A percentile compares a stretch with the other conserved stretches of the same genome.
These are phyloP conservation scores for Ganoderma leucocontextum DNA, from an alignment of 1,284 basidiomycete genomes.

Conservation along the genomic window DNA sequence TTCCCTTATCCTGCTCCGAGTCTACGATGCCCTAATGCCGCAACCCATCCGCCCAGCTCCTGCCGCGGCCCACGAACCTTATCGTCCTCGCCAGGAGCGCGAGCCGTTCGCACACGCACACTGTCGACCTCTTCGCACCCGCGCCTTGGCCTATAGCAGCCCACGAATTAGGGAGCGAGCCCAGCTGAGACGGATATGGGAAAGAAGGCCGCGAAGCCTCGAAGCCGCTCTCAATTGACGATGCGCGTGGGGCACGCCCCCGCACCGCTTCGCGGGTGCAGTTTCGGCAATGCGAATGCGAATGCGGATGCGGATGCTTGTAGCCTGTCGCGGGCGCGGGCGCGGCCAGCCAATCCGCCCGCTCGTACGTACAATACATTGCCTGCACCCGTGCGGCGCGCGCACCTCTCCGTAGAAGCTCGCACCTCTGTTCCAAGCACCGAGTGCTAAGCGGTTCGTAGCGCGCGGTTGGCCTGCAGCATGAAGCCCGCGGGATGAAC, in stretches of 20 bases:
- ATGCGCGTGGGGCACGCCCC: background rate
- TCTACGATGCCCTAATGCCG: background rate
- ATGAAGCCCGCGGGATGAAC: background rate
- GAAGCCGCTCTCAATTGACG: background rate
- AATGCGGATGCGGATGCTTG: background rate
- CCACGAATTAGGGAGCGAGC: background rate
- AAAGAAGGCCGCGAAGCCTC: background rate
- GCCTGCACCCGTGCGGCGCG: background rate
- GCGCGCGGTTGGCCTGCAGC: background rate
- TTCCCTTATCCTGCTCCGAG: background rate
- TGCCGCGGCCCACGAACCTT: slow-evolving; percentile 1
- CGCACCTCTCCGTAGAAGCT: background rate
- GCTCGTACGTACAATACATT: slow-evolving; percentile 3
- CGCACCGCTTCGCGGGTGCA: slow-evolving; percentile 2
- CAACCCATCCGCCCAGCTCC: background rate
- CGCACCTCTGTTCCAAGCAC: background rate
- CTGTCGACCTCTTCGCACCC: no score
- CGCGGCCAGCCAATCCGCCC: background rate
- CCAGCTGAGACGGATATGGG: background rate
- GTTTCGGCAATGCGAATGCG: background rate
- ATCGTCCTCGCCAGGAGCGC: slow-evolving; percentile 1
- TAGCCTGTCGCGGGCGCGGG: background rate
- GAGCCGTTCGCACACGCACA: background rate
- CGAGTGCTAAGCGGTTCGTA: background rate
- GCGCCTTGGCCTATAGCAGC: background rate